phyloP scores from a whole-genome alignment of 345 rosid species.

The Pelargonium nanum region DNA sequence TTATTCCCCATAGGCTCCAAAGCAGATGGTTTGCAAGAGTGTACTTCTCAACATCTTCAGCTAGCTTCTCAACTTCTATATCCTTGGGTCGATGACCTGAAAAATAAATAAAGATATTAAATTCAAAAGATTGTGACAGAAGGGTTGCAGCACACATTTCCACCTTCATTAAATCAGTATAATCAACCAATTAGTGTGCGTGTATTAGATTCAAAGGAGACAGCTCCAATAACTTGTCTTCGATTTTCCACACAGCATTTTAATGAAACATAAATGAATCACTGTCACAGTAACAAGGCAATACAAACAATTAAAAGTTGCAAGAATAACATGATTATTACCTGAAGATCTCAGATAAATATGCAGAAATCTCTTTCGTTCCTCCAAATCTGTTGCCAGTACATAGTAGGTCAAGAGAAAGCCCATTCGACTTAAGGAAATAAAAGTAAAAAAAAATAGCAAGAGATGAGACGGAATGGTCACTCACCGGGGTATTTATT shows the following conservation, averaged over 20 bases:
- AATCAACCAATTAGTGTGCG: too few species aligned
- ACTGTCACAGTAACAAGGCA: too few species aligned
- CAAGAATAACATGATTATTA: constrained; percentile 9
- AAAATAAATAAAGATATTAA: background rate
- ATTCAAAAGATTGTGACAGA: background rate
- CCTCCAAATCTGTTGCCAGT: constrained; percentile 48
- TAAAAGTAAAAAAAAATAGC: background rate
- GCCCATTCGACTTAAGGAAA: background rate
- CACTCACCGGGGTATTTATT: constrained; percentile 69
- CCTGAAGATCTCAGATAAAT: constrained; percentile 60
- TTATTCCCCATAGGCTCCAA: constrained; percentile 73
- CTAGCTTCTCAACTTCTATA: constrained; percentile 27
- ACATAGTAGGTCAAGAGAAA: constrained; percentile 8
- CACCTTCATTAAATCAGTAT: background rate
- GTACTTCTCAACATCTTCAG: constrained; percentile 39
- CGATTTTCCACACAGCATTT: too few species aligned
- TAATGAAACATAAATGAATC: background rate
- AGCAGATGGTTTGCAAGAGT: constrained; percentile 49
- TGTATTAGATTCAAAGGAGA: too few species aligned
- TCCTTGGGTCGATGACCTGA: constrained; percentile 31
- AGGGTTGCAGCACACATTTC: background rate
- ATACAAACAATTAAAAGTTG: too few species aligned
- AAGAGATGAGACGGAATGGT: background rate
- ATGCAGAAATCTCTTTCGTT: constrained; percentile 49
- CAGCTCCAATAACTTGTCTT: too few species aligned